Percentiles rank a stretch among this genome's conserved stretches.
phyloP scores from a whole-genome alignment of 2,329 filamentous ascomycete species.

The Pyricularia grisea region DNA sequence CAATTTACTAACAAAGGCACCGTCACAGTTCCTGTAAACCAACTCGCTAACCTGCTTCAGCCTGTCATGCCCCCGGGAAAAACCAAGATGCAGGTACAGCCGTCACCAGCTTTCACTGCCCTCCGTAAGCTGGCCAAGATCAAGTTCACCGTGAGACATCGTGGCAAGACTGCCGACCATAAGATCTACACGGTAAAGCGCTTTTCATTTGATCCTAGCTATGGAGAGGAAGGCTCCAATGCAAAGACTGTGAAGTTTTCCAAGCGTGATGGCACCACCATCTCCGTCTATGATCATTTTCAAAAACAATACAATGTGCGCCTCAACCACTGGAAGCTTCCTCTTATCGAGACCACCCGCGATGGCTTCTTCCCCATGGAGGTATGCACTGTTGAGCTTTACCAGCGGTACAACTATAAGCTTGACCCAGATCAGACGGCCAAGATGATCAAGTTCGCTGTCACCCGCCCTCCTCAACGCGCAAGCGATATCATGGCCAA shows the following conservation, averaged over 20 bases:
- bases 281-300: constrained; percentile 46
- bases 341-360: constrained; percentile 47
- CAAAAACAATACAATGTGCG: constrained; percentile 40
- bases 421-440: constrained; percentile 56
- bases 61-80: constrained; percentile 21
- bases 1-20: neutral
- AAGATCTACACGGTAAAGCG: constrained; percentile 43
- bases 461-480: constrained; percentile 65
- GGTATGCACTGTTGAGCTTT: constrained; percentile 37
- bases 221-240: constrained; percentile 34
- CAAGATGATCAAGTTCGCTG: constrained; percentile 88
- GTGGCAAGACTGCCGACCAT: constrained; percentile 31
- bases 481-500: constrained; percentile 58
- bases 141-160: constrained; percentile 46
- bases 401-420: constrained; percentile 56
- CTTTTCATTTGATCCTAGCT: constrained; percentile 37
- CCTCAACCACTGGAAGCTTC: constrained; percentile 37
- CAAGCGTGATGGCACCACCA: constrained; percentile 21
- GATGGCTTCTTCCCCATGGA: constrained; percentile 53
- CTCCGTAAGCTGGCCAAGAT: constrained; percentile 45
- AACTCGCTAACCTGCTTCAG: constrained; percentile 20
- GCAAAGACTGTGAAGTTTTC: constrained; percentile 46
- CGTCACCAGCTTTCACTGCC: constrained; percentile 43
- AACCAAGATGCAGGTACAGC: constrained; percentile 12
- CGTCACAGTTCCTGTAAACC: constrained; percentile 8